Base-by-base conservation (phyloP, 176 grass and related monocot genomes). In the Avena sativa region DNA sequence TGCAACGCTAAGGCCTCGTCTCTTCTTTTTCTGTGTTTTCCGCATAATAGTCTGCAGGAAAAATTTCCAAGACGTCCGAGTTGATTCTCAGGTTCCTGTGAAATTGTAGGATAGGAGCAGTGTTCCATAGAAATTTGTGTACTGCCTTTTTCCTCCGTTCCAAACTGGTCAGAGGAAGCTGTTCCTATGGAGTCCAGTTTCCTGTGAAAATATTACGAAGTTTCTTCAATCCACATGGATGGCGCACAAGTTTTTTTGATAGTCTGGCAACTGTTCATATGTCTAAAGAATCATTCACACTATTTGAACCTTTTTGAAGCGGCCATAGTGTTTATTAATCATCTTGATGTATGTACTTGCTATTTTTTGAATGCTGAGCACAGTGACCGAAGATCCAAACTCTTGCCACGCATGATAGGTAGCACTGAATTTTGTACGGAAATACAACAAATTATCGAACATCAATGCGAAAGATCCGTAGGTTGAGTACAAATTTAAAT, bases 391-490 rank as follows among this genome's bases (percentile, higher is more conserved):
- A 83, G 53, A 7, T 6, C 17, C 51, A 78, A 49, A 17, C 68
- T 83, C 7, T 65, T 61, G 70, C 17, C 66, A 30, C 46, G 9
- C 12, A 44, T 3, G 13, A 69, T 46, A 79, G 74, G 12, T 70
- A 17, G 12, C 53, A 71, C 46, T 56, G 15, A 69, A 79, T 15
- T 43, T 70, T n/a, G 2, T 70, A 2, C 2, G 14, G 3, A 40
- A 70, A 70, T 79, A 66, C 14, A 64, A 57, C 20, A 79, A 86
- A 58, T 20, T n/a, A 61, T 48, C 43, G 15, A 71, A 59, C 44
- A 58, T 14, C 10, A 6, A 63, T 49, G 46, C 3, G 16, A 47
- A 75, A 62, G 10, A 48, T 49, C 4, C 16, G 28, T n/a, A 52
- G 5, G 30, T 23, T 38, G 34, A 23, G 11, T 34, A 60, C 40